Conservation (phyloP, 2,329 filamentous ascomycete species). For the Ilyonectria sp. region DNA sequence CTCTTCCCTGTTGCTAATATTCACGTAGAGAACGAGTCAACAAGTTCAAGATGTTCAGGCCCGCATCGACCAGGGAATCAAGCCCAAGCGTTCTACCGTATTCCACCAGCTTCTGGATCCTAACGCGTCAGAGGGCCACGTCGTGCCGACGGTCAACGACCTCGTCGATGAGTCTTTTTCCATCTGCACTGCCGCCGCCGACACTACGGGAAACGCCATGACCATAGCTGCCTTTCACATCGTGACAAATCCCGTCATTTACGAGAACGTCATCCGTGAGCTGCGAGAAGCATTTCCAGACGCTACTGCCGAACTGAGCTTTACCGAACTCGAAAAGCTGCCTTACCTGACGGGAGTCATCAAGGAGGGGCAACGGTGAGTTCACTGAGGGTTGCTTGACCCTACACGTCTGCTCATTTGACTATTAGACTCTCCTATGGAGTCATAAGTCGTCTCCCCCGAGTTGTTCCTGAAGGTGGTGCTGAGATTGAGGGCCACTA, state of each 20-base stretch:
- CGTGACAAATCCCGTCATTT: constrained; percentile 22
- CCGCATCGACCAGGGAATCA: constrained; percentile 20
- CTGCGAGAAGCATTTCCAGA: constrained; percentile 25
- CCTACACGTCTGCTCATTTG: neutral
- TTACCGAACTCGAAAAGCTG: constrained; percentile 18
- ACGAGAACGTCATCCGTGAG: constrained; percentile 18
- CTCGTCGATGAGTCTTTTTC: constrained; percentile 25
- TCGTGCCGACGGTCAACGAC: constrained; percentile 8
- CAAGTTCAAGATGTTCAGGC: constrained; percentile 20
- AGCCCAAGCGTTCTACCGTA: constrained; percentile 19
- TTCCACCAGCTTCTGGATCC: constrained; percentile 28
- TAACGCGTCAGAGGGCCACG: constrained; percentile 12
- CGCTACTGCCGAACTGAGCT: constrained; percentile 8
- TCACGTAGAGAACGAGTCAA: constrained; percentile 19
- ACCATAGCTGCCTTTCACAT: constrained; percentile 26
- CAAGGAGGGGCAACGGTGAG: constrained; percentile 28
- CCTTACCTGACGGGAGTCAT: constrained; percentile 26
- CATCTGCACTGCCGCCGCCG: constrained; percentile 25
- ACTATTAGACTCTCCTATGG: constrained; percentile 23
- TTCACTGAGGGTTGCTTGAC: neutral
- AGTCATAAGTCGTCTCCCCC: constrained; percentile 25
- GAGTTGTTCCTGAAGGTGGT: constrained; percentile 21
- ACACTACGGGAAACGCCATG: constrained; percentile 25
- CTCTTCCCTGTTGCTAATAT: neutral
- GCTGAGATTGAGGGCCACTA: constrained; percentile 25